Base-by-base conservation (phyloP, 805 yeast genomes). In the Cyberlindnera petersonii region DNA sequence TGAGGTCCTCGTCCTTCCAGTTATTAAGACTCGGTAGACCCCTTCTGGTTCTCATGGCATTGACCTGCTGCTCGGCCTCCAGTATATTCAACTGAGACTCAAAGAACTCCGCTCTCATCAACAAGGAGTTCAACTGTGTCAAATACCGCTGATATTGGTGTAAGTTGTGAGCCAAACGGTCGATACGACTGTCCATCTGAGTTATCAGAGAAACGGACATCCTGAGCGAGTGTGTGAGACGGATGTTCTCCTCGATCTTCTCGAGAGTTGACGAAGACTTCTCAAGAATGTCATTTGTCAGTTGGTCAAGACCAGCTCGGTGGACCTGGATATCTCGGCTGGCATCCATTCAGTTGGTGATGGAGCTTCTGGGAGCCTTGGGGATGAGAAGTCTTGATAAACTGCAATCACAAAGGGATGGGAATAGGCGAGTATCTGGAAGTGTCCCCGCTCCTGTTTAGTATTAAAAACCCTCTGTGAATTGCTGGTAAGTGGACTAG, bases 1-100 rank as follows among this genome's bases (percentile, higher is more conserved):
- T 67, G 22, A 68, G 48, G 28, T 61, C 65, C n/a, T 55, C 52
- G 33, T 64, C 66, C 40, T 47, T 58, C 52, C 55, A 48, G 18
- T 49, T 48, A 19, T 46, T 40, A 5, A 41, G 34, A 16, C 43
- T 41, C 9, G 53, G 42, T 3, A 43, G 28, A 2, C 52, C 43
- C 17, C 39, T 43, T n/a, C 44, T 43, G 5, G 39, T 21, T 21
- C 52, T 37, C 33, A 42, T 29, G 10, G 37, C 31, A 15, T 47
- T 40, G n/a, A 39, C 39, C 22, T 40, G 40, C 26, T 43, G 42
- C 16, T 54, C 55, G 3, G 49, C 45, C 24, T 59, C 63, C 4
- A 56, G 40, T 26, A 51, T 44, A 18, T 46, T 49, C 24, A 59
- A 33, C 29, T 60, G 64, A 0, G 57, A 48, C 34, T 59, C 64